Base-by-base conservation (phyloP, 2,329 filamentous ascomycete genomes). In the Parastagonospora nodorum region DNA sequence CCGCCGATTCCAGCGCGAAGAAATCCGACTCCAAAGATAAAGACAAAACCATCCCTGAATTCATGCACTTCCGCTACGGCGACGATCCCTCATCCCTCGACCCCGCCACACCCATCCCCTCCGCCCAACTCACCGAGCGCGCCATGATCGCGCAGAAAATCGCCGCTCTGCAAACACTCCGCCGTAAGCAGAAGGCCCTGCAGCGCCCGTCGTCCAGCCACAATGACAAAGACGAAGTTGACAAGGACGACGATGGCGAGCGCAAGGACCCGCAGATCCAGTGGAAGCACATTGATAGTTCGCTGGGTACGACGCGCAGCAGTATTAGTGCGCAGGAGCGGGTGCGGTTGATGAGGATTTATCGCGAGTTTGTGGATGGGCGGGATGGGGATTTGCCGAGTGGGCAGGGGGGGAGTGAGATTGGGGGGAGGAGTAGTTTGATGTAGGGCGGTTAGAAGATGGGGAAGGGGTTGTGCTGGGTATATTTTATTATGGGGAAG, bases 321-420 rank as follows among this genome's bases (percentile, higher is more conserved):
- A 95, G 90, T 72, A 95, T 97, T 61, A 90, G 88, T 68, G 78
- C 80, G 2, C 84, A 91, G 52, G 94, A 99, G 76, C 83, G 86
- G 64, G 80, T 78, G 55, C 80, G 93, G 52, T 74, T 99, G 59
- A 82, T 84, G 64, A 84, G 84, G 35, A 97, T 99, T 54, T 99
- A 99, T 71, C 80, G 82, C 12, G 94, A 99, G 76, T 99, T 99
- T 78, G 87, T 97, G 0, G 89, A 90, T 4, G 92, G 92, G 0
- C 82, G 94, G 61, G 96, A 92, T 73, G 94, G 94, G 7, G 92
- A 97, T 78, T 92, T 99, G 90, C 90, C 87, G 53, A 93, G 89
- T 74, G 94, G 94, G 1, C 90, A 97, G 75, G 92, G 89, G 0
- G 89, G 88, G 49, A 95, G 87, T 73, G 94, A 97, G 75, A 86